Conservation (phyloP, 2,329 filamentous ascomycete species). For the Calycina marina region DNA sequence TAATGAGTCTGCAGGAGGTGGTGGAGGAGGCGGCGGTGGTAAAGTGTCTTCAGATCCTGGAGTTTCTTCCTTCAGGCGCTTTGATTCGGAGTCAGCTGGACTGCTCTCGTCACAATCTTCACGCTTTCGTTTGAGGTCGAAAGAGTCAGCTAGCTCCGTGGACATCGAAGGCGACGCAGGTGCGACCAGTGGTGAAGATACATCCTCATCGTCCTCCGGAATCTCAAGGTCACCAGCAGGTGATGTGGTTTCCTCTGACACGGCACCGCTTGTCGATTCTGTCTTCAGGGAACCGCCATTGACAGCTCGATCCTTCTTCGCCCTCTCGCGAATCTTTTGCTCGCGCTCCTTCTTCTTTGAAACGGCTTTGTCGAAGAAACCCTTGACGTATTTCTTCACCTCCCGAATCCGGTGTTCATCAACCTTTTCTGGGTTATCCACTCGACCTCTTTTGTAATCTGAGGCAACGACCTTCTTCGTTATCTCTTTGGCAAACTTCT, state of each 20-base stretch:
- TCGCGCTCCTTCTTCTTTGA: conserved; percentile 58
- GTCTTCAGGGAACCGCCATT: conserved; percentile 12
- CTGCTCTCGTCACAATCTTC: conserved; percentile 27
- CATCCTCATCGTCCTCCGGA: conserved; percentile 1
- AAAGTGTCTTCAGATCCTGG: background rate
- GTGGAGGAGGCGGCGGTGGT: conserved; percentile 19
- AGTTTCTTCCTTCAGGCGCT: conserved; percentile 16
- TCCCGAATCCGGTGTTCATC: conserved; percentile 66
- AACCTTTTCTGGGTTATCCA: conserved; percentile 66
- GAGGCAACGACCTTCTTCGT: conserved; percentile 82
- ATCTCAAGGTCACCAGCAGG: conserved; percentile 12
- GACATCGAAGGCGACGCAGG: conserved; percentile 29
- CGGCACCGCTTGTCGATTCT: conserved; percentile 20
- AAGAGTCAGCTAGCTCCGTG: conserved; percentile 27
- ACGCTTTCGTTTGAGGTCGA: conserved; percentile 48
- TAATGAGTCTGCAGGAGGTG: conserved; percentile 9
- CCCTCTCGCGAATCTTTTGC: conserved; percentile 44
- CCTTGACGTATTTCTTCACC: conserved; percentile 69
- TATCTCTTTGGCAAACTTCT: conserved; percentile 49
- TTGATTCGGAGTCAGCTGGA: conserved; percentile 13
- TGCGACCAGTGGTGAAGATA: conserved; percentile 4
- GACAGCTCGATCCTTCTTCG: conserved; percentile 14
- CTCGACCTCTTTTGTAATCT: conserved; percentile 82
- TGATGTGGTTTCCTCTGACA: conserved; percentile 29
- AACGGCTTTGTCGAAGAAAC: conserved; percentile 78